Evolutionary conservation across 78 protist genomes (phyloP).

Genomic region (Guillardia theta): DNA sequence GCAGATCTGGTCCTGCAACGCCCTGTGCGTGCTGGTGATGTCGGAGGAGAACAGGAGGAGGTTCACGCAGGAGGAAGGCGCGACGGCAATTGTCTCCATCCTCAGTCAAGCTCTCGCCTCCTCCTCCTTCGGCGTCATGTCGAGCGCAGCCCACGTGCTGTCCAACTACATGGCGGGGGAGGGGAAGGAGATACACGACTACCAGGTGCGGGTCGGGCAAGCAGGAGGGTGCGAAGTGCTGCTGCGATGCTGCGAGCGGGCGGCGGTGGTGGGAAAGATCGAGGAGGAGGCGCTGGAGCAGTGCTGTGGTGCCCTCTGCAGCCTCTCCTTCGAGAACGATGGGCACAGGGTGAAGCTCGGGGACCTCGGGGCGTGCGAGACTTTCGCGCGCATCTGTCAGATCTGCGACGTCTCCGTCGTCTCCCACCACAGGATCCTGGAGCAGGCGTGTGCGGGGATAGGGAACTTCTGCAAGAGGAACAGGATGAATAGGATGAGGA

Average conservation of each 20-base stretch:
- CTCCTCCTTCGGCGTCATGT: not conserved
- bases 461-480: not conserved
- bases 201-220: no score
- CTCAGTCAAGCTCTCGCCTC: not conserved
- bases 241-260: no score
- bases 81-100: no score
- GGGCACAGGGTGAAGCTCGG: not conserved
- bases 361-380: not conserved
- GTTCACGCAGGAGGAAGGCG: not conserved
- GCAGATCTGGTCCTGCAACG: not conserved
- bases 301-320: slow-evolving; percentile 18
- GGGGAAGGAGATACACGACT: not conserved
- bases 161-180: not conserved
- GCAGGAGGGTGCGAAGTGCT: no score
- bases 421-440: not conserved
- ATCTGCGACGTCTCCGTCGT: not conserved
- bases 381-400: not conserved
- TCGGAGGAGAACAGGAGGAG: not conserved
- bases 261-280: not conserved
- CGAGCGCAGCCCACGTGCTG: not conserved
- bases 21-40: slow-evolving; percentile 29
- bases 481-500: not conserved
- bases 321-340: slow-evolving; percentile 15
- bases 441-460: slow-evolving; percentile 4
- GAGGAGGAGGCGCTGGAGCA: not conserved